A percentile compares a stretch with the other conserved stretches of the same genome.
Conservation (phyloP, 257 asterid genomes). For the Henckelia pumila region DNA sequence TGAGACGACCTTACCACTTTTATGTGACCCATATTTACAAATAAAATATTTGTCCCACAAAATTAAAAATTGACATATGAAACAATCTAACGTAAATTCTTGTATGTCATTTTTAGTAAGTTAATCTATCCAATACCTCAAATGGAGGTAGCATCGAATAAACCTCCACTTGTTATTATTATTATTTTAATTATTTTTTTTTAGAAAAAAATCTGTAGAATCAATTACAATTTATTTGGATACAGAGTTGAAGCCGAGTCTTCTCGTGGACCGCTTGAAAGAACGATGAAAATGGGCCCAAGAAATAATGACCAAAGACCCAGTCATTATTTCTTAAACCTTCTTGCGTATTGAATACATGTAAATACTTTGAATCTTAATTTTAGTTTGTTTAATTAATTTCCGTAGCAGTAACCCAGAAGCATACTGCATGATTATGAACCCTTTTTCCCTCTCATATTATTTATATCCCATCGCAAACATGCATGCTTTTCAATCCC, state of each 20-base stretch:
- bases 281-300: constrained; percentile 24
- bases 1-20: too few species aligned
- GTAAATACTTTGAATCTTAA: constrained; percentile 51
- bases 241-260: constrained; percentile 52
- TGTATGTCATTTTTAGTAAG: too few species aligned
- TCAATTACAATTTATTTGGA: too few species aligned
- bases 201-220: too few species aligned
- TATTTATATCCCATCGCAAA: constrained; percentile 1
- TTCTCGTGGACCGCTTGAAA: constrained; percentile 46
- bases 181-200: too few species aligned
- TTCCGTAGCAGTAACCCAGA: constrained; percentile 22
- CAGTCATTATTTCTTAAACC: constrained; percentile 28
- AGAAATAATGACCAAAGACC: constrained; percentile 32
- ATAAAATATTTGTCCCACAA: too few species aligned
- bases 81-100: too few species aligned
- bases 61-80: too few species aligned
- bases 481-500: constrained; percentile 11
- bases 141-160: too few species aligned
- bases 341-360: constrained; percentile 53
- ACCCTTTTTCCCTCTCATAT: neutral
- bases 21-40: too few species aligned
- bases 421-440: neutral
- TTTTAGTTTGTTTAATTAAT: neutral
- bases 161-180: too few species aligned
- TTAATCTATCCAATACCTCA: too few species aligned